Evolutionary conservation across 2,329 filamentous ascomycete genomes (phyloP).

Genomic region (Tolypocladium endophyticum): DNA sequence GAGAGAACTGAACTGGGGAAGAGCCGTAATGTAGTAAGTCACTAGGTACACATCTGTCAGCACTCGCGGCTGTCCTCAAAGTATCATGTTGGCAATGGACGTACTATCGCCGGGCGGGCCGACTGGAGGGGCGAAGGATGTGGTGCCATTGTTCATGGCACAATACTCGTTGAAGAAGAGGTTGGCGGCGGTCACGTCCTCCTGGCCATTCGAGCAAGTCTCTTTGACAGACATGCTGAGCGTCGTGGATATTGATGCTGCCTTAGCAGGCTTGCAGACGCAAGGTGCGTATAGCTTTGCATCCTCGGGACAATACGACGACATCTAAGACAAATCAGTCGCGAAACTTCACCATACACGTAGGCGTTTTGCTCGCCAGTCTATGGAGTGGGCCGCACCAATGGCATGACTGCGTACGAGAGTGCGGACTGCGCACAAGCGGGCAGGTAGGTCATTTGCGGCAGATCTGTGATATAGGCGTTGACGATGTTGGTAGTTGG

Average conservation of each 20-base stretch:
- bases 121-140: conserved; percentile 33
- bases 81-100: conserved; percentile 9
- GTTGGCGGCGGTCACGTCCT: conserved; percentile 35
- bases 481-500: conserved; percentile 30
- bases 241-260: conserved; percentile 26
- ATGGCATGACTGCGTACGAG: conserved; percentile 18
- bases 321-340: conserved; percentile 11
- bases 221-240: conserved; percentile 32
- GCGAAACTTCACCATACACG: neutral
- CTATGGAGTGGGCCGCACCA: conserved; percentile 8
- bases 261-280: conserved; percentile 40
- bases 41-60: conserved; percentile 19
- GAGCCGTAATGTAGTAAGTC: conserved; percentile 43
- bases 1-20: conserved; percentile 34
- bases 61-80: too few relatives aligned
- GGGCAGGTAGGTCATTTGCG: conserved; percentile 25
- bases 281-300: conserved; percentile 36
- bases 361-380: neutral
- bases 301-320: conserved; percentile 24
- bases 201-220: conserved; percentile 32
- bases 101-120: conserved; percentile 40
- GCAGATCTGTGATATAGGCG: conserved; percentile 39
- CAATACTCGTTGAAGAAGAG: conserved; percentile 42
- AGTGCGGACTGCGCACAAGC: conserved; percentile 24
- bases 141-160: conserved; percentile 36